Evolutionary conservation across 768 basidiomycete species (phyloP).

Genomic region (Galerina sulciceps): DNA sequence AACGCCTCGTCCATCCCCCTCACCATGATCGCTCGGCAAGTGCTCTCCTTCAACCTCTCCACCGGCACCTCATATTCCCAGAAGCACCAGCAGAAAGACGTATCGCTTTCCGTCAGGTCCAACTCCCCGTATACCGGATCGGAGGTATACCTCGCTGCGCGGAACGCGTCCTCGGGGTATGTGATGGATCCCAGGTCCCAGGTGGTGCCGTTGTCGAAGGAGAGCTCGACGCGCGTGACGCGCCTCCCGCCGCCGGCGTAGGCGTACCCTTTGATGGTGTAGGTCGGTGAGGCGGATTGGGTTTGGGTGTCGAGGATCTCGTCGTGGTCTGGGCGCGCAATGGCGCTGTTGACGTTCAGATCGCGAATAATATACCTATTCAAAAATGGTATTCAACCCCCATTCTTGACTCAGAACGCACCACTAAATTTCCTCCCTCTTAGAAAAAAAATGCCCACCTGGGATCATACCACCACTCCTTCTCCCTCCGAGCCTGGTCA

Average conservation of each 20-base stretch:
- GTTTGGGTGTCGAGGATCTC: slow-evolving; percentile 39
- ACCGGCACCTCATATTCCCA: slow-evolving; percentile 49
- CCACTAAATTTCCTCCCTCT: background rate
- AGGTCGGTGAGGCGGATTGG: slow-evolving; percentile 24
- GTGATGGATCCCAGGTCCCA: slow-evolving; percentile 48
- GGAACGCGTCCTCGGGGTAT: slow-evolving; percentile 57
- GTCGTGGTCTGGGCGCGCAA: slow-evolving; percentile 58
- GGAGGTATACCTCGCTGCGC: slow-evolving; percentile 31
- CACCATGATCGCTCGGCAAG: slow-evolving; percentile 49
- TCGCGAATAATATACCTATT: slow-evolving; percentile 50
- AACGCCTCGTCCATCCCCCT: slow-evolving; percentile 60
- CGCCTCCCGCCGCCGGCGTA: slow-evolving; percentile 66
- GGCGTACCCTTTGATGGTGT: slow-evolving; percentile 58
- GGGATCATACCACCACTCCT: slow-evolving; percentile 60
- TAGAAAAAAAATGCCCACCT: slow-evolving; percentile 29
- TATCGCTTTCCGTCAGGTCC: slow-evolving; percentile 51
- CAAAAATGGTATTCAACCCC: slow-evolving; percentile 2
- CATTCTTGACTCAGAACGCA: no score
- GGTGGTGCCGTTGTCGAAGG: slow-evolving; percentile 52
- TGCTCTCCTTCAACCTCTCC: slow-evolving; percentile 33
- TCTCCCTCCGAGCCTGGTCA: slow-evolving; percentile 54
- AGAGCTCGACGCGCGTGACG: slow-evolving; percentile 61
- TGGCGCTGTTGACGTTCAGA: slow-evolving; percentile 62
- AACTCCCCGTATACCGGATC: slow-evolving; percentile 52
- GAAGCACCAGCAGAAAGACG: slow-evolving; percentile 67